Base-by-base conservation (phyloP, 345 rosid genomes). In the Chamaenerion angustifolium region DNA sequence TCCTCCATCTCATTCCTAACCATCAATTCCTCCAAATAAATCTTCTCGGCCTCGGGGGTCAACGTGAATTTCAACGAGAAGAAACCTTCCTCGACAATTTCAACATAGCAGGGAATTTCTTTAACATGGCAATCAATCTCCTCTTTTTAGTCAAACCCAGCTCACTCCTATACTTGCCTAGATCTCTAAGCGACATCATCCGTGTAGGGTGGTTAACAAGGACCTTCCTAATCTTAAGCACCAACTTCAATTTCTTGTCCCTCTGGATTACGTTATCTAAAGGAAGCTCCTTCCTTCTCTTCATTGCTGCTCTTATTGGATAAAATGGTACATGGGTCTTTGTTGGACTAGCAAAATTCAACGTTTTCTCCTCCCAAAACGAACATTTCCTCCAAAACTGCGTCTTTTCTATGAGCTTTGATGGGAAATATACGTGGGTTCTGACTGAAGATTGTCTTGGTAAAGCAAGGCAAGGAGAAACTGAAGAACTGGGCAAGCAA, bases 251-350 rank as follows among this genome's bases (percentile, higher is more conserved):
- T 64, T 92, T 92, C 81, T 92, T 87, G 53, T 87, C 96, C 74
- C 82, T 84, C 40, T 87, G 89, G 62, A 92, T 79, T 64, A 92
- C 95, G 56, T 80, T 87, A 61, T 92, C 96, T 53, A 92, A 74
- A 19, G 95, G 67, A 51, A 75, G 73, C 79, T 92, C 98, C 72
- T 92, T 87, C 66, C 98, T 71, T 73, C 95, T 83, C 88, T 92
- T 92, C 56, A 92, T 93, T 46, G 61, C 93, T 54, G 98, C 96
- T 78, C 89, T 78, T 11, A 86, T 65, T 0, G 89, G 80, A 60
- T 67, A 80, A 48, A 73, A 52, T 3, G 72, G 79, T 4, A 73
- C 46, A 55, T 25, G 68, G 6, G 41, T 8, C 68, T 64, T 78
- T 46, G 69, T 64, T 13, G 64, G 17, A 65, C 37, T 41, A 53